Base-by-base conservation (phyloP, 305 asterid genomes). In the Fraxinus xanthoxyloides region DNA sequence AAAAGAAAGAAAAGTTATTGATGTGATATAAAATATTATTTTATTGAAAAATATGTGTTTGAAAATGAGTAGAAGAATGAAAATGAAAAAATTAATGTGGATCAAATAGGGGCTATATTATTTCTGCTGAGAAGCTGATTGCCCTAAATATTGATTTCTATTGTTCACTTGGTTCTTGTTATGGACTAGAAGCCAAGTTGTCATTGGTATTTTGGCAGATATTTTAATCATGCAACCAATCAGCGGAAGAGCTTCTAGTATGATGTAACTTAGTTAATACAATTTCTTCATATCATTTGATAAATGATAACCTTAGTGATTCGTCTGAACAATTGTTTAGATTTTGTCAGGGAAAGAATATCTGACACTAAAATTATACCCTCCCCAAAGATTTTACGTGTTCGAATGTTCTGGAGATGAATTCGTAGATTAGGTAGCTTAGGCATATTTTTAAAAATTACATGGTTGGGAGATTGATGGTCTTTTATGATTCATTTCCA, bases 111-210 rank as follows among this genome's bases (percentile, higher is more conserved):
- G n/a, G n/a, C n/a, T n/a, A n/a, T 1, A 30, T 30, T 28, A 12
- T 5, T 30, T 85, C 92, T 85, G 23, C 19, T 2, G 19, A 69
- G 75, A 30, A 30, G 9, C 75, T 30, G 38, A 69, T 69, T 69
- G 21, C 75, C 35, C 31, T 69, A 30, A 30, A 13, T 30, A 23
- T 75, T 3, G 40, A 48, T 51, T 48, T 70, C 63, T 34, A 48
- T 7, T 34, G 72, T 70, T 48, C 36, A 79, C 54, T 43, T 35
- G 72, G 21, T 30, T 72, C 51, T 61, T 63, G 3, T 61, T 13
- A 38, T 77, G 13, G 74, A 67, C 26, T 51, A 23, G 92, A 43
- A 43, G 19, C 24, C 32, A 70, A 23, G 9, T 80, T 75, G 61
- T 82, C 35, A n/a, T 4, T 82, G 43, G 19, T 21, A 40, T 61